Conservation (phyloP, 306 rosid species). For the Vicia sativa region DNA sequence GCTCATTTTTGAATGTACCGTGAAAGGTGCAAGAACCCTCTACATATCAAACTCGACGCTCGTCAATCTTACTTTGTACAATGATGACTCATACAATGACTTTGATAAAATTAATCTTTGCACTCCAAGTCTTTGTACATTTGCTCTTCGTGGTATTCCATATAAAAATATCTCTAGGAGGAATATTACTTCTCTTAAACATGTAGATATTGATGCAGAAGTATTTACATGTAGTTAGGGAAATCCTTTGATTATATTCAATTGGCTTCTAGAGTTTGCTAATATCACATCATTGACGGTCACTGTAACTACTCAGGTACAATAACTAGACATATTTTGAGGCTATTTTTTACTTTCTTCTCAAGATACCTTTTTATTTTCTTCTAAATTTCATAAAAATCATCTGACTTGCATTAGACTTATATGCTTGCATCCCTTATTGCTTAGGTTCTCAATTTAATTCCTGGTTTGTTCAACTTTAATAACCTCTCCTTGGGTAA, state of each 20-base stretch:
- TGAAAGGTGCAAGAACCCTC: background rate
- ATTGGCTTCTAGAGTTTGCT: background rate
- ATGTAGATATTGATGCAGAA: background rate
- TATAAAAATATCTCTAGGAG: background rate
- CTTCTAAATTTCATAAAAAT: background rate
- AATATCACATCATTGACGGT: background rate
- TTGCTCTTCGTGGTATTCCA: background rate
- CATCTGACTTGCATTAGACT: no score
- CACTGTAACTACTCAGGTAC: background rate
- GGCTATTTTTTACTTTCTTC: background rate
- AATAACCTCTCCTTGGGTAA: no score
- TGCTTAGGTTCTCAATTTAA: no score
- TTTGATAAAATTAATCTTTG: background rate
- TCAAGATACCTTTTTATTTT: background rate
- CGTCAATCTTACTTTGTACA: background rate
- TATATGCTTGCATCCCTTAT: no score
- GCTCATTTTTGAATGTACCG: background rate
- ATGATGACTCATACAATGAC: background rate
- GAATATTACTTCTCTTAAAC: background rate
- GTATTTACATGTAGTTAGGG: no score
- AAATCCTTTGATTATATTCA: background rate
- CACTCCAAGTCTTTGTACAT: background rate
- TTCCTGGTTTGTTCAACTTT: no score
- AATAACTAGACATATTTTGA: background rate
- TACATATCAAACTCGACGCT: conserved; percentile 12